A percentile compares a stretch with the other conserved stretches of the same genome.
These are phyloP conservation scores for Pseudogymnoascus sp. DNA, from an alignment of 2,329 filamentous ascomycete species.

Conservation along the genomic window DNA sequence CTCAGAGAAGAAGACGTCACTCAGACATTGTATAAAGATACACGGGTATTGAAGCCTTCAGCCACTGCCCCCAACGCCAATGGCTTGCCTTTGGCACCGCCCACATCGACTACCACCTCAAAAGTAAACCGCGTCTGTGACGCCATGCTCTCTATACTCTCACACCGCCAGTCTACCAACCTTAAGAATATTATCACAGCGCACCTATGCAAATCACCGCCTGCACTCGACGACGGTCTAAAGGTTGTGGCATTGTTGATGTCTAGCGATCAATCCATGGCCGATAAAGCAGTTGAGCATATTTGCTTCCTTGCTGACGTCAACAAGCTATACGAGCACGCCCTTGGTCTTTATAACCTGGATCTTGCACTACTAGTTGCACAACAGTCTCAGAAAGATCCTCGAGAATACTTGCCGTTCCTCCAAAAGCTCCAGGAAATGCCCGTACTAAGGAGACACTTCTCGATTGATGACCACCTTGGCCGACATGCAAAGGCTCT, in stretches of 20 bases:
- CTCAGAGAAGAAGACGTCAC: slow-evolving; percentile 87
- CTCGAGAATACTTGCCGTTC: slow-evolving; percentile 90
- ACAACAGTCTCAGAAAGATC: slow-evolving; percentile 92
- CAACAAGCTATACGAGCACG: slow-evolving; percentile 82
- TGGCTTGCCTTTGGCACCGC: slow-evolving; percentile 21
- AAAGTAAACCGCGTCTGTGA: slow-evolving; percentile 90
- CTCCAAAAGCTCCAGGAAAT: slow-evolving; percentile 78
- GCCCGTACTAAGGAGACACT: slow-evolving; percentile 60
- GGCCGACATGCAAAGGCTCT: slow-evolving; percentile 70
- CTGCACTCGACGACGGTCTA: slow-evolving; percentile 80
- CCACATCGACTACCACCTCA: slow-evolving; percentile 23
- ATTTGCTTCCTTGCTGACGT: slow-evolving; percentile 96
- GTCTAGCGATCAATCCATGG: slow-evolving; percentile 57
- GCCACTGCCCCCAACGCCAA: slow-evolving; percentile 18
- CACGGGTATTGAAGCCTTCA: slow-evolving; percentile 41
- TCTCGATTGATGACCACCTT: slow-evolving; percentile 84
- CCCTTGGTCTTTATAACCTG: slow-evolving; percentile 83
- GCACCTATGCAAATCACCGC: slow-evolving; percentile 86
- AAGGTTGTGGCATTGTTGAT: slow-evolving; percentile 67
- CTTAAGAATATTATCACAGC: slow-evolving; percentile 91
- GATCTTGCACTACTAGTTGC: slow-evolving; percentile 85
- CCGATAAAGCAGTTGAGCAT: slow-evolving; percentile 86
- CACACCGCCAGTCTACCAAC: slow-evolving; percentile 51
- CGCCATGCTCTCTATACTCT: slow-evolving; percentile 64
- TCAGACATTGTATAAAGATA: slow-evolving; percentile 88